Evolutionary conservation across 2,329 filamentous ascomycete species (phyloP).

Genomic region (Trichoderma sp.): DNA sequence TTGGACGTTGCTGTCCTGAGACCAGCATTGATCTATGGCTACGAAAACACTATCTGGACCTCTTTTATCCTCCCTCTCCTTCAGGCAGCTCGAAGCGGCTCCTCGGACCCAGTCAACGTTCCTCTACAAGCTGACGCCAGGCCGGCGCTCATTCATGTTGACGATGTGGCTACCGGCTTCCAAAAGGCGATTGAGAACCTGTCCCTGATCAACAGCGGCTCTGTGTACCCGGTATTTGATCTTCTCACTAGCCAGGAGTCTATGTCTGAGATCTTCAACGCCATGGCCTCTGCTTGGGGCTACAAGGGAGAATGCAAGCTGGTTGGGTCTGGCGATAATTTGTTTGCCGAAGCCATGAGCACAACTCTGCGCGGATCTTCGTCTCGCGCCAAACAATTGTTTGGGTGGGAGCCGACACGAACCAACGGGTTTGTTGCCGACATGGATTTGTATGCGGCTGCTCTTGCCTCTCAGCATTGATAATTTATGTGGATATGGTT

Average conservation of each 20-base stretch:
- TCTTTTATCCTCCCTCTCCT: slow-evolving; percentile 23
- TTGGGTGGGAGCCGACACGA: slow-evolving; percentile 23
- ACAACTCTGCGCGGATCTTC: slow-evolving; percentile 23
- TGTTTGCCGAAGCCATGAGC: slow-evolving; percentile 23
- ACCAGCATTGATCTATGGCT: slow-evolving; percentile 22
- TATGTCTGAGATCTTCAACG: slow-evolving; percentile 21
- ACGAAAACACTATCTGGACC: slow-evolving; percentile 23
- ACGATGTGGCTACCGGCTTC: slow-evolving; percentile 20
- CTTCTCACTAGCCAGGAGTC: slow-evolving; percentile 23
- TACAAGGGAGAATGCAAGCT: slow-evolving; percentile 16
- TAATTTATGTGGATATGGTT: not conserved
- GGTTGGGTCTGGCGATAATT: slow-evolving; percentile 16
- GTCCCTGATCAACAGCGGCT: slow-evolving; percentile 14
- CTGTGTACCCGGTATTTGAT: slow-evolving; percentile 23
- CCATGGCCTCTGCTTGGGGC: slow-evolving; percentile 11
- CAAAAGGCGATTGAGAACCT: slow-evolving; percentile 22
- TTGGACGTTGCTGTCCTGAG: slow-evolving; percentile 22
- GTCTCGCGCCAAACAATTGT: slow-evolving; percentile 19
- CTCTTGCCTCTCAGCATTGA: slow-evolving; percentile 22
- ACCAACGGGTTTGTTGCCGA: slow-evolving; percentile 16
- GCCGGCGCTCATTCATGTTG: slow-evolving; percentile 13
- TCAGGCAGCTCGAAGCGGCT: slow-evolving; percentile 14
- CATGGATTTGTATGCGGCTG: slow-evolving; percentile 21
- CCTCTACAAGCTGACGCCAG: slow-evolving; percentile 6
- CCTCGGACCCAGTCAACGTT: not conserved